Evolutionary conservation across 768 basidiomycete species (phyloP).

Genomic region (Sporobolomyces phaffii): DNA sequence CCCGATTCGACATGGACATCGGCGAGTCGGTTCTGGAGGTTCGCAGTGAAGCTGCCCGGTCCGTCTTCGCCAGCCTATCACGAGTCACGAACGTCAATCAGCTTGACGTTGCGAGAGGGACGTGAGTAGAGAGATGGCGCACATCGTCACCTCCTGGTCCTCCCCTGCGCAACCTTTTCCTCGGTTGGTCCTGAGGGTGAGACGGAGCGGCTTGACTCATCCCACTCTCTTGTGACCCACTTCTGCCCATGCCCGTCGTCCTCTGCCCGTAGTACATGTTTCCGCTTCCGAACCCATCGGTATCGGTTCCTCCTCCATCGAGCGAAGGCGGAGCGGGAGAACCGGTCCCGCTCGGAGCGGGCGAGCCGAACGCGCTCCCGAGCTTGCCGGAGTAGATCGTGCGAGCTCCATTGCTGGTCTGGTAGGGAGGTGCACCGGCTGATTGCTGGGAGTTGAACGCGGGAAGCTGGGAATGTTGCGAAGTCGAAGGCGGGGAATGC

Average conservation of each 20-base stretch:
- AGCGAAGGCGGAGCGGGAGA: conserved; percentile 14
- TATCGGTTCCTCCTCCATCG: conserved; percentile 9
- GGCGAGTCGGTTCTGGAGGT: conserved; percentile 24
- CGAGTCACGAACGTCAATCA: background rate
- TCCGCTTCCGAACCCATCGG: background rate
- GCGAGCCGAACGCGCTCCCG: conserved; percentile 5
- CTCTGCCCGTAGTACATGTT: conserved; percentile 11
- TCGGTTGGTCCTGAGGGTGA: conserved; percentile 22
- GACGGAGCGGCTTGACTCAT: background rate
- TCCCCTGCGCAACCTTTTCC: conserved; percentile 27
- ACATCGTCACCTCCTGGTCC: conserved; percentile 20
- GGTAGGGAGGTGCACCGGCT: background rate
- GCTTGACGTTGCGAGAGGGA: too few relatives aligned
- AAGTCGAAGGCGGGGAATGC: conserved; percentile 15
- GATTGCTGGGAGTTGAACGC: background rate
- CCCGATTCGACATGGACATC: conserved; percentile 35
- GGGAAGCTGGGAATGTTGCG: background rate
- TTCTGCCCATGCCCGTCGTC: conserved; percentile 27
- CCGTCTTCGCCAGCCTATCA: conserved; percentile 25
- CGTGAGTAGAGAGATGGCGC: background rate
- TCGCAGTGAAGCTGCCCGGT: conserved; percentile 20
- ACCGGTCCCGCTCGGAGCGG: conserved; percentile 7
- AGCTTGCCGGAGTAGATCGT: conserved; percentile 26
- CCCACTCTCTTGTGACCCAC: background rate
- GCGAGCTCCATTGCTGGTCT: conserved; percentile 4